Base-by-base conservation (phyloP, 495 filamentous ascomycete genomes). In the Platismatia glauca region DNA sequence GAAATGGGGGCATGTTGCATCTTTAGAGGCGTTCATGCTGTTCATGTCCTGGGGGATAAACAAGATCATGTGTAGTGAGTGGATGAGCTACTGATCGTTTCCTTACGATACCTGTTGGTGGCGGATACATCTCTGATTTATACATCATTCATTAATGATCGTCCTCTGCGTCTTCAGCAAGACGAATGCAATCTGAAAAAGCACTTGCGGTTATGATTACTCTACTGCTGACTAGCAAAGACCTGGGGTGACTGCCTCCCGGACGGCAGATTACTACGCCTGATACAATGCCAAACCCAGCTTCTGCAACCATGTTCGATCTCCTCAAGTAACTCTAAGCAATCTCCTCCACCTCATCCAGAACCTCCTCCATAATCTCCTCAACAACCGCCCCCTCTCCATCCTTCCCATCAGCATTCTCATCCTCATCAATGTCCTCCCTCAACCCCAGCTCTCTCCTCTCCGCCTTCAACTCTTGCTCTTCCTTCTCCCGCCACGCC, bases 301-400 rank as follows among this genome's bases (percentile, higher is more conserved):
- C 35, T 29, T 15, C 13, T 31, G 24, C 46, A n/a, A 53, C 4
- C 27, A 55, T 29, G 15, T 55, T 13, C 27, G 33, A 31, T 27
- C 20, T 24, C 6, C 22, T 20, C 20, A n/a, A 38, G n/a, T 0
- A 31, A 35, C 48, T 38, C 53, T 60, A 67, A 43, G 55, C 68
- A 62, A 91, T 80, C 78, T 97, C 94, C 79, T 96, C 94, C 59
- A 79, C 85, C 82, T 96, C 91, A 75, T 95, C 91, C 59, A 97
- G 80, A 68, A 96, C 90, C 78, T 97, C 91, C 75, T 95, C 93
- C 69, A 95, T 87, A 64, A 92, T 87, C 79, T 94, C 90, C 72
- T 91, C 89, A 63, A 91, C 88, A 46, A 89, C 83, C 59, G 84
- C 77, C 59, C 87, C 87, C 72, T 87, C 89, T 58, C 87, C 86